Percentiles rank a stretch among this genome's conserved stretches.
Conservation (phyloP, 306 rosid genomes). For the Trichosanthes truncata region DNA sequence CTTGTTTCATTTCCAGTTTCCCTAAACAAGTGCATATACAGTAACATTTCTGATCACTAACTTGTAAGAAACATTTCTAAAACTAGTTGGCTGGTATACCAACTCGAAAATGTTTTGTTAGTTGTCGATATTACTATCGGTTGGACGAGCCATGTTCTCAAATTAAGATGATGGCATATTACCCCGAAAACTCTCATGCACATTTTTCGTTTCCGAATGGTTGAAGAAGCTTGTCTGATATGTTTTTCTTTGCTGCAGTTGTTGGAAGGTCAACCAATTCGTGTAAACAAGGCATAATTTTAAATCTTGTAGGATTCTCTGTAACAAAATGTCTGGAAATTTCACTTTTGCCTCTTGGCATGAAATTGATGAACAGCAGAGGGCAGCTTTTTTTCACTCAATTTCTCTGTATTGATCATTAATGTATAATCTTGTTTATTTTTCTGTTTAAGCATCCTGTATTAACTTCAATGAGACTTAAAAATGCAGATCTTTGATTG, state of each 20-base stretch:
- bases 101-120: not conserved
- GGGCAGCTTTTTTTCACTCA: not conserved
- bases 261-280: conserved; percentile 72
- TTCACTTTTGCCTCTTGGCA: not conserved
- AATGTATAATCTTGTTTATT: not conserved
- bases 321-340: not conserved
- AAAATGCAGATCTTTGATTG: not conserved
- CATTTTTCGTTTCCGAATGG: not conserved
- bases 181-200: not conserved
- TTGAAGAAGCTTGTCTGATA: not conserved
- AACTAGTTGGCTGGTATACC: not conserved
- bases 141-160: not conserved
- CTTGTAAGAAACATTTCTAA: not conserved
- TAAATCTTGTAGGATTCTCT: not conserved
- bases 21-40: not conserved
- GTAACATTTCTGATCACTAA: not conserved
- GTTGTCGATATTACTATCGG: not conserved
- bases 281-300: conserved; percentile 69
- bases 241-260: conserved; percentile 37
- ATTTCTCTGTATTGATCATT: not conserved
- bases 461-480: not conserved
- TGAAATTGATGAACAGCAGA: not conserved
- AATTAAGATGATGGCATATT: not conserved
- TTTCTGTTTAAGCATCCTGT: not conserved
- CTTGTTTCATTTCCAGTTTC: not conserved